Base-by-base conservation (phyloP, 306 rosid genomes). In the Albizia julibrissin region DNA sequence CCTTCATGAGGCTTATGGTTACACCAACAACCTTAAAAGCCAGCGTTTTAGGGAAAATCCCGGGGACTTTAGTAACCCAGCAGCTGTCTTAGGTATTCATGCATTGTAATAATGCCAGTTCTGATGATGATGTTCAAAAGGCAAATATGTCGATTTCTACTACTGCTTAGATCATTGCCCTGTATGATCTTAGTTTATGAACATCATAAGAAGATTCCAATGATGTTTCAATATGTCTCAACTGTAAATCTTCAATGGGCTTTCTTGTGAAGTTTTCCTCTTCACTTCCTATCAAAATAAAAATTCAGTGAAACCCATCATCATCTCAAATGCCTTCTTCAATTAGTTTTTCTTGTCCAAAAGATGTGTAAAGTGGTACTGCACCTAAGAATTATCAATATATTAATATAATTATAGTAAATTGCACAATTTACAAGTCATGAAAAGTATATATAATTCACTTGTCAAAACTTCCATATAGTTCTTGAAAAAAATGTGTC, bases 1-100 rank as follows among this genome's bases (percentile, higher is more conserved):
- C 78, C 81, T 75, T 18, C 90, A 86, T 84, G 93, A 92, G 76
- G 88, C 93, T 85, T 89, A 73, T 69, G 27, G 74, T 66, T 66
- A 16, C 64, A 47, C 90, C 66, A 87, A 72, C 66, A 87, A 72
- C 84, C 84, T 68, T 74, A 85, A 58, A 72, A 79, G 31, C 77
- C 89, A 64, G 33, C 84, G 87, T 87, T 89, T 84, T 80, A 75
- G 85, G 29, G 54, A 80, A 52, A 83, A 86, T 65, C 77, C 89
- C 71, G 90, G 69, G 80, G 95, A 87, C 83, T 84, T 81, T 87
- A 87, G 88, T 75, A 79, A 87, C 77, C 79, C 79, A 74, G 83
- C 79, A 74, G 83, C 72, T 62, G 81, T 34, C 49, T 62, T 66
- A 72, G 85, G 86, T 40, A 83, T 78, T 82, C 78, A 76, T 87